Evolutionary conservation across 768 basidiomycete genomes (phyloP).

Genomic region (Leccinellum albellum): DNA sequence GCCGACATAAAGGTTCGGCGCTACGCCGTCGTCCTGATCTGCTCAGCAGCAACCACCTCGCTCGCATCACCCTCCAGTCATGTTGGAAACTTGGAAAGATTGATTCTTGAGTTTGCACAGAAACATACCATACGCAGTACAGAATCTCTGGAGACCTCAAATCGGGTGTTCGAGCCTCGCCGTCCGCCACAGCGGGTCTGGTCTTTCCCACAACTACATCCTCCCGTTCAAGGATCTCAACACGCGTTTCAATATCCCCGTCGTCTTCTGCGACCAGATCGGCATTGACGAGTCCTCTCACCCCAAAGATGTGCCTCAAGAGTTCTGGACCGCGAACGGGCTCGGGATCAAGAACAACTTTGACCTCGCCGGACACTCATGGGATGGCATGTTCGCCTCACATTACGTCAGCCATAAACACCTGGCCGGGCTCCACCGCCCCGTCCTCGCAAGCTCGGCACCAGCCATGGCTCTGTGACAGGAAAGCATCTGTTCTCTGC

Average conservation of each 20-base stretch:
- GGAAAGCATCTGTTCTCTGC: not conserved
- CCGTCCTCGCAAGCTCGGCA: not conserved
- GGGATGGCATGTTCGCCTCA: not conserved
- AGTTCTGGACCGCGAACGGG: not conserved
- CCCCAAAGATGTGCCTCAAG: not conserved
- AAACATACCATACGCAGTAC: not conserved
- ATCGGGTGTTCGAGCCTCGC: not conserved
- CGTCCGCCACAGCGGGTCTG: not conserved
- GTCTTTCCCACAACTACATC: not conserved
- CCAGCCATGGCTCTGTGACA: not conserved
- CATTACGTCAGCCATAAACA: not conserved
- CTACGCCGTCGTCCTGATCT: not conserved
- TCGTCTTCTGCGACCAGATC: not conserved
- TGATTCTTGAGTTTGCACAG: not conserved
- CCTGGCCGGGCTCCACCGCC: not conserved
- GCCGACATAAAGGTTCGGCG: not conserved
- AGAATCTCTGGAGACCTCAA: not conserved
- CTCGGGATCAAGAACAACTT: not conserved
- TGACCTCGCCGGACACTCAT: not conserved
- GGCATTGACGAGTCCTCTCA: not conserved
- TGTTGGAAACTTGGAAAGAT: not conserved
- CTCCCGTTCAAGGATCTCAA: not conserved
- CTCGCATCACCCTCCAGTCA: not conserved
- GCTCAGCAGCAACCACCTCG: not conserved
- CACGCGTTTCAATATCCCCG: not conserved